Evolutionary conservation across 495 filamentous ascomycete species (phyloP).

Genomic region (Podospora conica): DNA sequence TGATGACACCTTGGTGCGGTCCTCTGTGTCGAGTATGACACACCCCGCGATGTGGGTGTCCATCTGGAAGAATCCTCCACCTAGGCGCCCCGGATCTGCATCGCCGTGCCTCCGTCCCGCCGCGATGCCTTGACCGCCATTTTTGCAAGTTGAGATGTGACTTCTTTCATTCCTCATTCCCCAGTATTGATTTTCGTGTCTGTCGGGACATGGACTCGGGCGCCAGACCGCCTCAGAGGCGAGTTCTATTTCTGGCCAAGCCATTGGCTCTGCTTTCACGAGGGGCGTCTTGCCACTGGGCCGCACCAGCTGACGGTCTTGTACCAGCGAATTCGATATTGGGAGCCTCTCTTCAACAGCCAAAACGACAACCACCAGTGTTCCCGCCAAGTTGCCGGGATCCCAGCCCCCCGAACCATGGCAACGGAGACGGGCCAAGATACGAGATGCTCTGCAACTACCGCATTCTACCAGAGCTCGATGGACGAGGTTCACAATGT

Average conservation of each 20-base stretch:
- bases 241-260: constrained; percentile 14
- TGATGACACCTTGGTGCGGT: not conserved
- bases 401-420: not conserved
- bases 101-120: not conserved
- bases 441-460: not conserved
- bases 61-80: not conserved
- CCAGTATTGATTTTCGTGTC: not conserved
- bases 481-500: not conserved
- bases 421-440: not conserved
- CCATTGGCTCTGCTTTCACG: constrained; percentile 16
- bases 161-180: not conserved
- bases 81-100: not conserved
- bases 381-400: not conserved
- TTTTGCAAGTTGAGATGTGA: not conserved
- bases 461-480: not conserved
- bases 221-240: constrained; percentile 27
- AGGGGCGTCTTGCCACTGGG: constrained; percentile 13
- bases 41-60: not conserved
- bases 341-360: not conserved
- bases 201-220: not conserved
- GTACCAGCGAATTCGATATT: not conserved
- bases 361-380: not conserved
- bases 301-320: not conserved
- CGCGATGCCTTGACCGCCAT: constrained; percentile 1
- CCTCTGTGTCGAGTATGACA: not conserved